Conservation (phyloP, 139 green algal genomes). For the Chlorella sp. region DNA sequence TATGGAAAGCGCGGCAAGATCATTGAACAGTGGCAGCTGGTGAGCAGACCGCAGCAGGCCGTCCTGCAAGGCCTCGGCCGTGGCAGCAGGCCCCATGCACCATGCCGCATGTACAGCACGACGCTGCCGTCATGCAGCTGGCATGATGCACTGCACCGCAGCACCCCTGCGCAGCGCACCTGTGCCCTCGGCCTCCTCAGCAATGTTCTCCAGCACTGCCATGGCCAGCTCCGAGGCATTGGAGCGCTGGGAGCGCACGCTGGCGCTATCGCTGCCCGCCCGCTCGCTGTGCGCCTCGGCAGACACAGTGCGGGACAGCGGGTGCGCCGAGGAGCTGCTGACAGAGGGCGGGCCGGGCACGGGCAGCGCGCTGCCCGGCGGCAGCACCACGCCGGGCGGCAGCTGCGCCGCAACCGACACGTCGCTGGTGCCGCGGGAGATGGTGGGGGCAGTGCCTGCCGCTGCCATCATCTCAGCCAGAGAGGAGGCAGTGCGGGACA, state of each 20-base stretch:
- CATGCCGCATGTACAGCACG: neutral
- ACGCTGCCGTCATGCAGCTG: too few species aligned
- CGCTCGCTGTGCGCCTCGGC: constrained; percentile 6
- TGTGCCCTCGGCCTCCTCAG: constrained; percentile 15
- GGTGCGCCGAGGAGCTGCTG: constrained; percentile 2
- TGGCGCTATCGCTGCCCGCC: constrained; percentile 7
- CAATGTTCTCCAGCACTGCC: constrained; percentile 37
- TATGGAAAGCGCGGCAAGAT: neutral
- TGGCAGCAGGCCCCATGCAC: constrained; percentile 10
- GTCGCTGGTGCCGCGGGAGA: too few species aligned
- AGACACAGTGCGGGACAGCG: constrained; percentile 5
- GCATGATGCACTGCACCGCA: too few species aligned
- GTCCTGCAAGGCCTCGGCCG: too few species aligned
- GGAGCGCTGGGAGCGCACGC: constrained; percentile 34
- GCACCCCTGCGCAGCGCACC: neutral
- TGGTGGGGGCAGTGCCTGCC: too few species aligned
- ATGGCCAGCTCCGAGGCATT: constrained; percentile 48
- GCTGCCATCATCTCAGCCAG: neutral
- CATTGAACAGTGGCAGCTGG: neutral
- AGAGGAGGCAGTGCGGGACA: constrained; percentile 35
- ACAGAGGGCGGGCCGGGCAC: neutral
- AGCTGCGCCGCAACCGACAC: too few species aligned
- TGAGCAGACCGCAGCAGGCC: neutral
- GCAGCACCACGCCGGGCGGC: too few species aligned
- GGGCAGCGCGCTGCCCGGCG: too few species aligned